These are phyloP conservation scores for Chaetomium tenue DNA, from an alignment of 495 filamentous ascomycete genomes.

Conservation along the genomic window DNA sequence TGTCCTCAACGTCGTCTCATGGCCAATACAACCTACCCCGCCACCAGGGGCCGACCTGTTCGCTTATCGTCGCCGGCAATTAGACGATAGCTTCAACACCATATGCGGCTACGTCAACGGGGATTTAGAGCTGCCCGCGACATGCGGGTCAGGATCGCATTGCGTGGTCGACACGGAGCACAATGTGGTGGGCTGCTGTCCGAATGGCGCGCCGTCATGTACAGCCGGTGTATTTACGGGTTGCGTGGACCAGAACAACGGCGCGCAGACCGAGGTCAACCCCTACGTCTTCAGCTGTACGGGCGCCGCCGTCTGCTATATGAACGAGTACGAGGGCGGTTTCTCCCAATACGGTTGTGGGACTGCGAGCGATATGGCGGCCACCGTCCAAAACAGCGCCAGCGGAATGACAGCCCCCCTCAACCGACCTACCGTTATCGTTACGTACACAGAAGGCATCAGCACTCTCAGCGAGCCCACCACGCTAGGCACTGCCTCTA, in stretches of 20 bases:
- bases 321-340: slow-evolving; percentile 49
- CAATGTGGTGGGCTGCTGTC: slow-evolving; percentile 50
- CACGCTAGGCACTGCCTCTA: slow-evolving; percentile 33
- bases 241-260: slow-evolving; percentile 49
- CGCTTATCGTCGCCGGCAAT: slow-evolving; percentile 40
- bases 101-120: slow-evolving; percentile 51
- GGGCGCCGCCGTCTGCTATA: slow-evolving; percentile 46
- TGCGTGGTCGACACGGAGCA: slow-evolving; percentile 48
- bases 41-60: slow-evolving; percentile 35
- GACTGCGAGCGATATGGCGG: slow-evolving; percentile 43
- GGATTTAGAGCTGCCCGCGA: slow-evolving; percentile 44
- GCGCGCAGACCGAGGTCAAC: slow-evolving; percentile 48
- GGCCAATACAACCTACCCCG: slow-evolving; percentile 42
- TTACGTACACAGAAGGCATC: slow-evolving; percentile 36
- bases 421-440: slow-evolving; percentile 32
- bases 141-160: slow-evolving; percentile 50
- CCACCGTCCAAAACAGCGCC: slow-evolving; percentile 43
- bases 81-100: slow-evolving; percentile 36
- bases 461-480: slow-evolving; percentile 40
- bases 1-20: slow-evolving; percentile 45
- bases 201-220: slow-evolving; percentile 44
- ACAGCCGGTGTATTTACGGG: slow-evolving; percentile 50
- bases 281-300: slow-evolving; percentile 51
- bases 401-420: slow-evolving; percentile 36
- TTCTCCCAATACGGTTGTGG: slow-evolving; percentile 51